Base-by-base conservation (phyloP, 257 asterid species). In the Eustoma russellianum region DNA sequence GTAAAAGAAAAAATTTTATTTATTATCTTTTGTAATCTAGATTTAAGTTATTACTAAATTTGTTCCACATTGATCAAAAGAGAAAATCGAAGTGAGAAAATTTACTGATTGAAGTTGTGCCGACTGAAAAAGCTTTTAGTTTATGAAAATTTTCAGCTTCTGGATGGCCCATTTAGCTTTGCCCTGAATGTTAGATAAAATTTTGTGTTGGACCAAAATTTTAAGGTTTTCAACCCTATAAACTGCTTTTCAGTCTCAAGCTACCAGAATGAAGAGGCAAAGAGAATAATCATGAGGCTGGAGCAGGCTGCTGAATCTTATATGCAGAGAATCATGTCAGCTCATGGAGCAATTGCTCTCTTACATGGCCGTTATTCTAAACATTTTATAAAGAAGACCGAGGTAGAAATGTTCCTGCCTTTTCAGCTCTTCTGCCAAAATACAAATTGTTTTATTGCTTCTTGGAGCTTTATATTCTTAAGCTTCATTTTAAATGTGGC, bases 301-400 rank as follows among this genome's bases (percentile, higher is more conserved):
- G 97, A 89, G 86, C 94, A 83, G 76, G 78, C 80, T 52, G 85
- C 78, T 51, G 55, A 65, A 60, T 75, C 90, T 55, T 67, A 59
- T 62, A 62, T 66, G 54, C 93, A 70, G 66, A 76, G 97, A 72
- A 60, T 59, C 40, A 68, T 89, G 62, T 72, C 77, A 24, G 73
- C 66, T 33, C 75, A 56, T 30, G 80, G 83, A n/a, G 97, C 94
- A 46, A 67, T 77, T 65, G 97, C 93, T 33, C 79, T 81, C 66
- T 65, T 89, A 63, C 66, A 62, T 52, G 79, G 95, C 56, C 79
- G 64, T 52, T 44, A 14, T 67, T 64, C 82, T 6, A 74, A 64
- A 58, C 63, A 86, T 77, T 79, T 68, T 62, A 71, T 89, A 55
- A 79, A 67, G 77, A 89, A 86, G 69, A 71, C 90, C 2, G 80